phyloP scores from a whole-genome alignment of 768 basidiomycete genomes.

The Cantharellus anzutake region DNA sequence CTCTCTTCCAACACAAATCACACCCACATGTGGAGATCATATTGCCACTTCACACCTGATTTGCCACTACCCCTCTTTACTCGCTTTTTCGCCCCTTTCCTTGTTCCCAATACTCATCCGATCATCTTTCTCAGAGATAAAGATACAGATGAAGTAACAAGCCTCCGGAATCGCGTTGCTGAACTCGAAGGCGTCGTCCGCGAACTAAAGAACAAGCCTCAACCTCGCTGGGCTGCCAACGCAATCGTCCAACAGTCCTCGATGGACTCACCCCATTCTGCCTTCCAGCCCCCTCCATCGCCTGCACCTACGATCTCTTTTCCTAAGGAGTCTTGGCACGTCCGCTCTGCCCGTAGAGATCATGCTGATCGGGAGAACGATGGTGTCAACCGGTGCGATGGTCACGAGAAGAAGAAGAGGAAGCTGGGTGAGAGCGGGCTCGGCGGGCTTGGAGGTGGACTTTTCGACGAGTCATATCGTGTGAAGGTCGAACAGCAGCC shows the following conservation, averaged over 20 bases:
- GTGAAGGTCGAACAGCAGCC: too few relatives aligned
- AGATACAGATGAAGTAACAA: constrained; percentile 64
- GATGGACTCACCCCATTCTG: not conserved
- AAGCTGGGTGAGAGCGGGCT: not conserved
- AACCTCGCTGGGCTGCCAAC: constrained; percentile 1
- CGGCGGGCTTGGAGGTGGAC: not conserved
- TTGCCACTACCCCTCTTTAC: not conserved
- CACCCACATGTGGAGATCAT: not conserved
- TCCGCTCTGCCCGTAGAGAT: not conserved
- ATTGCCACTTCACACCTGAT: not conserved
- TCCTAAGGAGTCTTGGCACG: not conserved
- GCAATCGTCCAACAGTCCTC: not conserved
- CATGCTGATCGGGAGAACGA: not conserved
- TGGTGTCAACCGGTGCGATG: not conserved
- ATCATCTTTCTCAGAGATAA: not conserved
- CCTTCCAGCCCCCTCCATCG: not conserved
- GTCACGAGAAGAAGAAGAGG: not conserved
- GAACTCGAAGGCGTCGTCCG: constrained; percentile 85
- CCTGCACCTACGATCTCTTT: not conserved
- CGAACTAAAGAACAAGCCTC: constrained; percentile 28
- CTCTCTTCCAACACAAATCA: not conserved
- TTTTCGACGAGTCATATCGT: too few relatives aligned
- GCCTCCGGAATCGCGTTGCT: constrained; percentile 70
- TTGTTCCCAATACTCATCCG: not conserved
- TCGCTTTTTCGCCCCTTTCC: not conserved